These are phyloP conservation scores for Pythium biforme DNA, from an alignment of 352 stramenopile genomes.

Conservation along the genomic window DNA sequence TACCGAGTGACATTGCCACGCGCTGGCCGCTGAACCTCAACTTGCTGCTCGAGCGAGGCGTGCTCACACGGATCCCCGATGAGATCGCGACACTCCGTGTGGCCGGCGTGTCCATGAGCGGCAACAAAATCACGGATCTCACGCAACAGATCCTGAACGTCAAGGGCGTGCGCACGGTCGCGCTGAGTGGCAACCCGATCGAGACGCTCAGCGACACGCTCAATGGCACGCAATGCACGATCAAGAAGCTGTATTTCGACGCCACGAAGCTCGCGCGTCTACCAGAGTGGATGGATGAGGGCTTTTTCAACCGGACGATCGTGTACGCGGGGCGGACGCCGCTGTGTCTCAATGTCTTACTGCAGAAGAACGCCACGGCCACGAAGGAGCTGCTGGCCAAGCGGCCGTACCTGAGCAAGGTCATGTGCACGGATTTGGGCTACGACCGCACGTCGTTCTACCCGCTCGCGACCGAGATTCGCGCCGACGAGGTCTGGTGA, in stretches of 20 bases:
- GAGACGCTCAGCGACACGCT: constrained; percentile 2
- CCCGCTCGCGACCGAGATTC: constrained; percentile 7
- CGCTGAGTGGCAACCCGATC: constrained; percentile 13
- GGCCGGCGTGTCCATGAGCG: neutral
- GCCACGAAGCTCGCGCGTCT: neutral
- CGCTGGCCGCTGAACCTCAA: neutral
- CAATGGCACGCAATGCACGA: neutral
- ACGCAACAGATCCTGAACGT: constrained; percentile 1
- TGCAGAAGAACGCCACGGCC: constrained; percentile 1
- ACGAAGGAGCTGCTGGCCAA: neutral
- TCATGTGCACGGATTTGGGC: constrained; percentile 2
- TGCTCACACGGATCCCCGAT: constrained; percentile 1
- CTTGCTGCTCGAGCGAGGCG: neutral
- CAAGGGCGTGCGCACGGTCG: neutral
- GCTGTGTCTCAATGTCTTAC: constrained; percentile 2
- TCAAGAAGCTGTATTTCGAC: constrained; percentile 2
- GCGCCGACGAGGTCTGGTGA: constrained; percentile 8
- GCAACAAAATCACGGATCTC: constrained; percentile 8
- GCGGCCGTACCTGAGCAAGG: constrained; percentile 8
- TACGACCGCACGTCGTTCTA: constrained; percentile 7
- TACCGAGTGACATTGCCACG: neutral
- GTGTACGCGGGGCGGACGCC: constrained; percentile 5
- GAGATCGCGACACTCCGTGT: neutral
- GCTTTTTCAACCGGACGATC: constrained; percentile 1
- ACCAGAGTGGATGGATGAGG: constrained; percentile 8